Conservation (phyloP, 441 rosid species). For the Gossypium schwendimanii region DNA sequence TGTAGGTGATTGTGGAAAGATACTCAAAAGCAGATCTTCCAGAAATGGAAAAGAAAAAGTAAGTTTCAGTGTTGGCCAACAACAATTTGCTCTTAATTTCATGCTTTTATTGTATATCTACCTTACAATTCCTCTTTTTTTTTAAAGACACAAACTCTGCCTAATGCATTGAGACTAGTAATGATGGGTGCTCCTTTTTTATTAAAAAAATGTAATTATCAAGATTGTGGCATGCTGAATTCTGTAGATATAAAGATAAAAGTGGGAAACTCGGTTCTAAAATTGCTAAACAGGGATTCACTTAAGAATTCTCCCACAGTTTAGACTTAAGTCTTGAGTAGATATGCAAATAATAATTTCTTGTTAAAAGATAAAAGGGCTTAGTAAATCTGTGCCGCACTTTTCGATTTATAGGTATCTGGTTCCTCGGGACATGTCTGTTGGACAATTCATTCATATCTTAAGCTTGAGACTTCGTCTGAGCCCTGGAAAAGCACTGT, state of each 20-base stretch:
- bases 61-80: constrained; percentile 20
- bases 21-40: constrained; percentile 73
- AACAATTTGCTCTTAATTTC: constrained; percentile 7
- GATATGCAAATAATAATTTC: background rate
- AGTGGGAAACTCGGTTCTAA: background rate
- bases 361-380: background rate
- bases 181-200: background rate
- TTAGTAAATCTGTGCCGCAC: background rate
- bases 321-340: background rate
- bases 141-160: background rate
- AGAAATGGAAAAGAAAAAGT: constrained; percentile 78
- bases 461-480: constrained; percentile 59
- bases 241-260: background rate
- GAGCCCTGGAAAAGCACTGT: constrained; percentile 71
- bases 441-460: constrained; percentile 85
- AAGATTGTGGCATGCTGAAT: background rate
- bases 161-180: background rate
- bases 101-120: background rate
- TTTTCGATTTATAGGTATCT: constrained; percentile 40
- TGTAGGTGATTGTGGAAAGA: constrained; percentile 74
- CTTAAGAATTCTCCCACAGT: background rate
- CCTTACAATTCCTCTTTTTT: background rate
- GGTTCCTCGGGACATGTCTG: constrained; percentile 81
- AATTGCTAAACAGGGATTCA: background rate
- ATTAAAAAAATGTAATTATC: background rate